Percentiles rank a stretch among this genome's conserved stretches.
These are phyloP conservation scores for Penicillium arizonense DNA, from an alignment of 495 filamentous ascomycete species.

Conservation along the genomic window DNA sequence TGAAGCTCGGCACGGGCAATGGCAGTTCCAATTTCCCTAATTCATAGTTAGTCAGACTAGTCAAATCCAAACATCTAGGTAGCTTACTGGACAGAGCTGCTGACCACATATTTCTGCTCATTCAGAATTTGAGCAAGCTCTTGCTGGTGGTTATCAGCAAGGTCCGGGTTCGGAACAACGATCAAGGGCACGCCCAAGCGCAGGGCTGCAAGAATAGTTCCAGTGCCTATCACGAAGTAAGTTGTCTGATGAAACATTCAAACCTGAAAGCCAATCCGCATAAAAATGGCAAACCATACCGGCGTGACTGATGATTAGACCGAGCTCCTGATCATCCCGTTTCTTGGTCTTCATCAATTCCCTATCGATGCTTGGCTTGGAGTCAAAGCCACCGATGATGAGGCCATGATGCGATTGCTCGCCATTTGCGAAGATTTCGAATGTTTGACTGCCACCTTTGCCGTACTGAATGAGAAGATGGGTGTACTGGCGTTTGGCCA, in stretches of 20 bases:
- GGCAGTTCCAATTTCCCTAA: slow-evolving; percentile 44
- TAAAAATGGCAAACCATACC: slow-evolving; percentile 48
- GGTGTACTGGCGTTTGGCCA: slow-evolving; percentile 57
- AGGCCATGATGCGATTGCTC: slow-evolving; percentile 38
- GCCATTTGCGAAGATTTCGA: slow-evolving; percentile 33
- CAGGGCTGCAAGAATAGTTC: slow-evolving; percentile 81
- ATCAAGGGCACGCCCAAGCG: slow-evolving; percentile 66
- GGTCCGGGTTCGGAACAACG: slow-evolving; percentile 78
- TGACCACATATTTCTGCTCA: slow-evolving; percentile 64
- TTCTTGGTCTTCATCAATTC: slow-evolving; percentile 55
- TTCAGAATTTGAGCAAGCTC: slow-evolving; percentile 78
- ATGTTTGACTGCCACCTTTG: slow-evolving; percentile 48
- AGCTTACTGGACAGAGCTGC: slow-evolving; percentile 62
- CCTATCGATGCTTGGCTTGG: slow-evolving; percentile 55
- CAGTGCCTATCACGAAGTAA: slow-evolving; percentile 60
- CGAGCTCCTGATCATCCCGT: slow-evolving; percentile 37
- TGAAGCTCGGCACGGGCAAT: slow-evolving; percentile 23
- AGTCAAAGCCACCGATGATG: slow-evolving; percentile 61
- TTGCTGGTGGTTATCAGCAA: slow-evolving; percentile 89
- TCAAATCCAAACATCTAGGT: background rate
- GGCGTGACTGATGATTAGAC: slow-evolving; percentile 83
- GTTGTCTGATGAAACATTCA: background rate
- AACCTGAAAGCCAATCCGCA: background rate
- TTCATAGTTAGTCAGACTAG: slow-evolving; percentile 5
- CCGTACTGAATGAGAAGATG: slow-evolving; percentile 77